Conservation (phyloP, 345 rosid genomes). For the Aquilaria sinensis region DNA sequence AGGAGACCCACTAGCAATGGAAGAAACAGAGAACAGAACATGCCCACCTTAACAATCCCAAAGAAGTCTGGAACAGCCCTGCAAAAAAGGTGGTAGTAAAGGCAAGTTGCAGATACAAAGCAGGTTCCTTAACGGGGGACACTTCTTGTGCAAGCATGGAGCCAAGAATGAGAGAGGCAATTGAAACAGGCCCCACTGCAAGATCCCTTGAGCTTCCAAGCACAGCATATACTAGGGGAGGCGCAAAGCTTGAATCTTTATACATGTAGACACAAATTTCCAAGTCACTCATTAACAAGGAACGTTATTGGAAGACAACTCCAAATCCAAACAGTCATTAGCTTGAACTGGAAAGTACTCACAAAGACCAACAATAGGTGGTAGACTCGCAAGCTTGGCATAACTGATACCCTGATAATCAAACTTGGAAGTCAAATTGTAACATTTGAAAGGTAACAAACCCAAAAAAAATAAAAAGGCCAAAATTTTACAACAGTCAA, state of each 20-base stretch:
- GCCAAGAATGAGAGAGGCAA: constrained; percentile 88
- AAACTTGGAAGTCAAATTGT: constrained; percentile 4
- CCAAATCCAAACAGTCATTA: neutral
- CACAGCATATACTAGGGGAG: constrained; percentile 90
- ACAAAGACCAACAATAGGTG: constrained; percentile 92
- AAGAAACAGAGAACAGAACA: neutral
- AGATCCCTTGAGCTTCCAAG: constrained; percentile 95
- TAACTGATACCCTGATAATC: constrained; percentile 77
- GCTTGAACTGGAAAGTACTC: constrained; percentile 23
- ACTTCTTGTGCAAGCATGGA: constrained; percentile 89
- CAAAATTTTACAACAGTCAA: neutral
- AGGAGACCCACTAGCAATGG: neutral
- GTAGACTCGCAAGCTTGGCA: constrained; percentile 89
- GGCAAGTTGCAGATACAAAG: constrained; percentile 80
- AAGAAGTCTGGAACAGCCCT: constrained; percentile 89
- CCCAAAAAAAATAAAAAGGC: neutral
- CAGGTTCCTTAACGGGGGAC: constrained; percentile 55
- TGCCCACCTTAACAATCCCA: constrained; percentile 72
- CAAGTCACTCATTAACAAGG: no score
- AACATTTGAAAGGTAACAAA: no score
- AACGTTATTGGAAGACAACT: no score
- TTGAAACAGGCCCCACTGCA: constrained; percentile 94
- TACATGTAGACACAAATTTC: neutral
- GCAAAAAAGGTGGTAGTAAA: constrained; percentile 91
- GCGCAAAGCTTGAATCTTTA: constrained; percentile 92